Base-by-base conservation (phyloP, 192 early-diverging fungal species). In the Linnemannia schmuckeri region DNA sequence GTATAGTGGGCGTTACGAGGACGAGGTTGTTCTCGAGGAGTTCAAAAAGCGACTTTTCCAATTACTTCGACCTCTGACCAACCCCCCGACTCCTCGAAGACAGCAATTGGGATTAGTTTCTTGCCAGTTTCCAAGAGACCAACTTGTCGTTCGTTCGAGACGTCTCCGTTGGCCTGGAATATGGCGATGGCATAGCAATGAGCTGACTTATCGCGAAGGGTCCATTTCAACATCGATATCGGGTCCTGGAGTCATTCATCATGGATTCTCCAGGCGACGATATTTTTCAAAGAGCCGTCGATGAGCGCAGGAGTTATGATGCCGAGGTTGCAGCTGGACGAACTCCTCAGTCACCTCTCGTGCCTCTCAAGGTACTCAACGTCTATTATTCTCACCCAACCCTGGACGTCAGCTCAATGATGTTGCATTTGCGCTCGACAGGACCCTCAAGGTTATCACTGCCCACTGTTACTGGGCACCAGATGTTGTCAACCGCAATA, bases 201-300 rank as follows among this genome's bases (percentile, higher is more conserved):
- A 6, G 24, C 4, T 22, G 22, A 8, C 69, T 73, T 44, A 15
- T 24, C 18, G 5, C 35, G 2, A 35, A 49, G 1, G 24, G 44
- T 3, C 24, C 24, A 0, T 77, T 73, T 33, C 40, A 77, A 30
- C 9, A 38, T 1, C 69, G 75, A 22, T 82, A 75, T 24, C 75
- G 75, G 5, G 30, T 18, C 30, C 49, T 82, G 6, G 77, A 42
- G 2, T 2, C 6, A 0, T 38, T 68, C 6, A 22, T 49, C 1
- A 66, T 68, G 41, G 20, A 72, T 8, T 72, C 81, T 5, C 18
- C 35, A 33, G 70, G 75, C 9, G 54, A 54, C 15, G 40, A 22
- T 20, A 46, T n/a, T 8, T 82, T 82, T 52, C 44, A 30, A n/a
- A 77, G 75, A 75, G 81, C 81, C 15, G 52, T 42, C 22, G 38